Conservation (phyloP, 1,284 basidiomycete genomes). For the Apiotrichum siamense region DNA sequence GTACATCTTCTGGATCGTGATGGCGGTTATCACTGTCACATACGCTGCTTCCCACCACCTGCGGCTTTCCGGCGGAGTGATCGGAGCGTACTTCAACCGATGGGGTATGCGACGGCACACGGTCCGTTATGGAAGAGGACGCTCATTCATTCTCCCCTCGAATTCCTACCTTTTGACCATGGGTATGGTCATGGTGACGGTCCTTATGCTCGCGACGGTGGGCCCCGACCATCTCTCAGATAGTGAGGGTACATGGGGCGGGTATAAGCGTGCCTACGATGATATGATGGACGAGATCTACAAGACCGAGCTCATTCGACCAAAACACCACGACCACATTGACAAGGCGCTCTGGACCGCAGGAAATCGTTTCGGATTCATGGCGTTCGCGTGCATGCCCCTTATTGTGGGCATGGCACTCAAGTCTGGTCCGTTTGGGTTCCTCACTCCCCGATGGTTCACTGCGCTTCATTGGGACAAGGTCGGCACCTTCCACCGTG, state of each 20-base stretch:
- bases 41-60: conserved; percentile 40
- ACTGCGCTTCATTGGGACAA: conserved; percentile 72
- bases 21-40: conserved; percentile 27
- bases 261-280: not conserved
- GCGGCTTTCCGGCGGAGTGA: conserved; percentile 27
- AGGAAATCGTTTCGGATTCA: conserved; percentile 65
- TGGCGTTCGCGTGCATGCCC: conserved; percentile 71
- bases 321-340: conserved; percentile 50
- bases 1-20: conserved; percentile 42
- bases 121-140: conserved; percentile 24
- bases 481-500: conserved; percentile 64
- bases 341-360: conserved; percentile 74
- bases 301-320: conserved; percentile 9
- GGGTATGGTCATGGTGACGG: conserved; percentile 48
- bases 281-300: conserved; percentile 1
- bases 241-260: conserved; percentile 43
- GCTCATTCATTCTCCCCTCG: conserved; percentile 56
- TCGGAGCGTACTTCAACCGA: conserved; percentile 35
- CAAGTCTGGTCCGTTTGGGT: conserved; percentile 73
- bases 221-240: conserved; percentile 67
- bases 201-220: conserved; percentile 54
- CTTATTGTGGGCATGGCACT: conserved; percentile 69
- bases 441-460: conserved; percentile 64
- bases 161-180: conserved; percentile 58
- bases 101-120: conserved; percentile 33